Conservation (phyloP, 2,329 filamentous ascomycete species). For the Aspergillus puulaauensis region DNA sequence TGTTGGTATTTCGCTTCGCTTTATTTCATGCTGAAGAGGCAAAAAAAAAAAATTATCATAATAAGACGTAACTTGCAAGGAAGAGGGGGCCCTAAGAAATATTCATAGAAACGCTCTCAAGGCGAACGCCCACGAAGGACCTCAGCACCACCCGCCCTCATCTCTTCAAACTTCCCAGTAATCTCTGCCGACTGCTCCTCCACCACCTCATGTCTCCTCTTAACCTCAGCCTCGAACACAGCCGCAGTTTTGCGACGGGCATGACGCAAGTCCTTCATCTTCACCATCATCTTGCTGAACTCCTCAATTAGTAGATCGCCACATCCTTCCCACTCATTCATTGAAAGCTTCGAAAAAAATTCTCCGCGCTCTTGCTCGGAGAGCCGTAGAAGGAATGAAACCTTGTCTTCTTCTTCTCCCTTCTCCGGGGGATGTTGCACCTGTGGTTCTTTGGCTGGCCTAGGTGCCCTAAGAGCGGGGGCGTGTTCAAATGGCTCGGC, state of each 20-base stretch:
- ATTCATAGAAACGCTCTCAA: slow-evolving; percentile 12
- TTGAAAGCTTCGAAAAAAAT: slow-evolving; percentile 54
- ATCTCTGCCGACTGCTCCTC: slow-evolving; percentile 50
- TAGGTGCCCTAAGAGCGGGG: slow-evolving; percentile 27
- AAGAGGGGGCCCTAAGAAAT: neutral
- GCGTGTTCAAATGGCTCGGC: slow-evolving; percentile 51
- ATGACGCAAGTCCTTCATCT: slow-evolving; percentile 53
- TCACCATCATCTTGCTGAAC: slow-evolving; percentile 52
- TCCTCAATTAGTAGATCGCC: slow-evolving; percentile 60
- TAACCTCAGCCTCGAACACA: slow-evolving; percentile 56
- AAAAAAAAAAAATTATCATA: neutral
- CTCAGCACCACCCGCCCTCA: slow-evolving; percentile 55
- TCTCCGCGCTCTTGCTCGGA: slow-evolving; percentile 42
- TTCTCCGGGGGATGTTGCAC: slow-evolving; percentile 24
- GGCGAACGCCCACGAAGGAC: slow-evolving; percentile 48
- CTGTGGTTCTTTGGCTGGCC: slow-evolving; percentile 17
- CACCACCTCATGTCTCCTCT: slow-evolving; percentile 52
- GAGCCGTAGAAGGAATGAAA: slow-evolving; percentile 37
- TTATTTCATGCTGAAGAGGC: neutral
- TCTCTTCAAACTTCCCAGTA: slow-evolving; percentile 50
- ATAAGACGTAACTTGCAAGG: neutral
- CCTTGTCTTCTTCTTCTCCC: slow-evolving; percentile 26
- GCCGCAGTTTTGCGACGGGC: slow-evolving; percentile 54
- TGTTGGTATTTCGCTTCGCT: neutral
- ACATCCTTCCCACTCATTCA: slow-evolving; percentile 61